Evolutionary conservation across 768 basidiomycete genomes (phyloP).

Genomic region (Crucibulum laeve): DNA sequence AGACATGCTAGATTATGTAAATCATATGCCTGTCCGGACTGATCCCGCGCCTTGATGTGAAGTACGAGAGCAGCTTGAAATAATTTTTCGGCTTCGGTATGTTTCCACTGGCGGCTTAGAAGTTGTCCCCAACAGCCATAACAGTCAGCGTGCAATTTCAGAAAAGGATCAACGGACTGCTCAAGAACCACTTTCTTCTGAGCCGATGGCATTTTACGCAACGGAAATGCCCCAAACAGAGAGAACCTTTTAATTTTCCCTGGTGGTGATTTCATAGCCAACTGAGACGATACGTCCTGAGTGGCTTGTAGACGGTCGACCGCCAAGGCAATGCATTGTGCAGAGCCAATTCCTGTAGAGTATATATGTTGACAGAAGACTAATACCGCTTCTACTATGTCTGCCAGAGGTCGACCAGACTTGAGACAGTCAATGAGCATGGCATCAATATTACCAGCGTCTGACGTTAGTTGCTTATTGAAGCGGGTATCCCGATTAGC

Average conservation of each 20-base stretch:
- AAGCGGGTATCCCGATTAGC: conserved; percentile 5
- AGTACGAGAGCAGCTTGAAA: conserved; percentile 15
- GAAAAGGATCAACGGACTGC: not conserved
- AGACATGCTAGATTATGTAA: conserved; percentile 20
- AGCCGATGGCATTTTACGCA: conserved; percentile 3
- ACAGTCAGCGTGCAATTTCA: conserved; percentile 18
- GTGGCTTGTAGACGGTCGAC: conserved; percentile 11
- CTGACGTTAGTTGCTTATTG: conserved; percentile 12
- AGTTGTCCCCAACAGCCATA: conserved; percentile 23
- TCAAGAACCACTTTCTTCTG: not conserved
- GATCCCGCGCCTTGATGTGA: conserved; percentile 16
- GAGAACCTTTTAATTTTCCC: not conserved
- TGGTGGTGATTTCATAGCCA: not conserved
- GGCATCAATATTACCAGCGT: conserved; percentile 20
- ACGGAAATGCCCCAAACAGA: not conserved
- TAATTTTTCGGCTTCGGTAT: conserved; percentile 16
- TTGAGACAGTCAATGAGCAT: conserved; percentile 15
- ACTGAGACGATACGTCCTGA: not conserved
- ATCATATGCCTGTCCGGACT: conserved; percentile 21
- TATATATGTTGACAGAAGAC: conserved; percentile 20
- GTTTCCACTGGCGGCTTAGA: conserved; percentile 14
- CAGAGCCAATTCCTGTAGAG: conserved; percentile 15
- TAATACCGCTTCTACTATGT: conserved; percentile 14
- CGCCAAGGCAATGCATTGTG: conserved; percentile 12
- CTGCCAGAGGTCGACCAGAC: conserved; percentile 7